Percentiles rank a stretch among this genome's conserved stretches.
These are phyloP conservation scores for Babesia bigemina DNA, from an alignment of 169 alveolate species.

Conservation along the genomic window DNA sequence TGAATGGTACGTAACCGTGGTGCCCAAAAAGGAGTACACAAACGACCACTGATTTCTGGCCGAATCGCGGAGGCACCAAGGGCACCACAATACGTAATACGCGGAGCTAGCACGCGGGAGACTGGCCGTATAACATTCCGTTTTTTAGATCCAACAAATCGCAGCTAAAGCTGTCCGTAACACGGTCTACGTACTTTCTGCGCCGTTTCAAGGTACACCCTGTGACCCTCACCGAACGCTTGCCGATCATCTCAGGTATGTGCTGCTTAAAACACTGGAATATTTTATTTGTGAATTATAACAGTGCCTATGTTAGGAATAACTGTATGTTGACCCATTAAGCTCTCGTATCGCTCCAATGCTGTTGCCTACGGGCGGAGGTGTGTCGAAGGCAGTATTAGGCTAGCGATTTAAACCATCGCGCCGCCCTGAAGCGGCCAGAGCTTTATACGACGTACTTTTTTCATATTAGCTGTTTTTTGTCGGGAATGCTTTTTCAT, in stretches of 20 bases:
- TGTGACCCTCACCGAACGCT: background rate
- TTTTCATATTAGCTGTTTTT: too few relatives aligned
- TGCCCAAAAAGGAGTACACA: background rate
- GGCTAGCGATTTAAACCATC: too few relatives aligned
- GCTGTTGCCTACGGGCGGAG: too few relatives aligned
- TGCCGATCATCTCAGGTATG: background rate
- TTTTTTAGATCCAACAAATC: background rate
- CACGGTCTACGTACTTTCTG: background rate
- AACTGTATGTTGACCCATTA: too few relatives aligned
- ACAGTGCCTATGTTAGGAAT: too few relatives aligned
- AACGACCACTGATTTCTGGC: background rate
- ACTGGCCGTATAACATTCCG: background rate
- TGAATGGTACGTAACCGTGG: too few relatives aligned
- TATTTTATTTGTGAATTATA: too few relatives aligned
- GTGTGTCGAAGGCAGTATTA: too few relatives aligned
- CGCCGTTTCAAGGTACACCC: background rate
- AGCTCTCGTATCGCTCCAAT: too few relatives aligned
- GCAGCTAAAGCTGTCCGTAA: background rate
- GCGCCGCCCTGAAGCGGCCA: too few relatives aligned
- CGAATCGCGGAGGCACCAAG: slow-evolving; percentile 9
- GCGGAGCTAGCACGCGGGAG: background rate
- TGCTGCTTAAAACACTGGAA: background rate
- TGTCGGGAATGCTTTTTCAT: too few relatives aligned
- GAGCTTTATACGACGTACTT: too few relatives aligned
- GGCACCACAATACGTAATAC: slow-evolving; percentile 16